Conservation (phyloP, 306 rosid species). For the Cicer arietinum region DNA sequence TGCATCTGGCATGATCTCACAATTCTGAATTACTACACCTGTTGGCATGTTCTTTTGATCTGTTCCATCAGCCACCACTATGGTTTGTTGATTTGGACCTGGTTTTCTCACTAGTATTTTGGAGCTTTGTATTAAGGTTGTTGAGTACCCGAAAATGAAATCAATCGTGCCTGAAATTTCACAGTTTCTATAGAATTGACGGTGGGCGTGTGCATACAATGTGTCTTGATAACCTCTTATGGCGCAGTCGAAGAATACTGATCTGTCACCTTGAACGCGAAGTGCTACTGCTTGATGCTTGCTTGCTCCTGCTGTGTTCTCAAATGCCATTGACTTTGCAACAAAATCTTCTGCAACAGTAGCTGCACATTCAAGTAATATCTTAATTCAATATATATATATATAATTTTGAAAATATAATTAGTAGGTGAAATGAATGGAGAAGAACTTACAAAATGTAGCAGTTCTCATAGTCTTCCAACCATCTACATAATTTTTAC, state of each 20-base stretch:
- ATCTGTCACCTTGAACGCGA: slow-evolving; percentile 59
- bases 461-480: slow-evolving; percentile 45
- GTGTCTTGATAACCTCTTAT: slow-evolving; percentile 77
- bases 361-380: slow-evolving; percentile 36
- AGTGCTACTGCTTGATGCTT: slow-evolving; percentile 89
- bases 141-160: slow-evolving; percentile 70
- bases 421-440: neutral
- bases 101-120: slow-evolving; percentile 62
- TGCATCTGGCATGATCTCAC: slow-evolving; percentile 57
- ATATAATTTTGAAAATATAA: neutral
- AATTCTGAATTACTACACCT: slow-evolving; percentile 68
- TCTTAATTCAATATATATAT: neutral
- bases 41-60: slow-evolving; percentile 40
- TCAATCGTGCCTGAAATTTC: slow-evolving; percentile 79
- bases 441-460: slow-evolving; percentile 43
- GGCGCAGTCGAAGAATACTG: slow-evolving; percentile 64
- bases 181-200: slow-evolving; percentile 81
- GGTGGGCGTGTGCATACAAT: slow-evolving; percentile 57
- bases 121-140: slow-evolving; percentile 62
- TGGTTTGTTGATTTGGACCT: slow-evolving; percentile 48
- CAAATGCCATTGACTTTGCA: slow-evolving; percentile 61
- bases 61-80: slow-evolving; percentile 66
- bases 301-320: slow-evolving; percentile 71
- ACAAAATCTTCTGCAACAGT: slow-evolving; percentile 52
- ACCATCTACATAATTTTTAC: slow-evolving; percentile 35